Base-by-base conservation (phyloP, 257 asterid genomes). In the Solanum sparsipilum region DNA sequence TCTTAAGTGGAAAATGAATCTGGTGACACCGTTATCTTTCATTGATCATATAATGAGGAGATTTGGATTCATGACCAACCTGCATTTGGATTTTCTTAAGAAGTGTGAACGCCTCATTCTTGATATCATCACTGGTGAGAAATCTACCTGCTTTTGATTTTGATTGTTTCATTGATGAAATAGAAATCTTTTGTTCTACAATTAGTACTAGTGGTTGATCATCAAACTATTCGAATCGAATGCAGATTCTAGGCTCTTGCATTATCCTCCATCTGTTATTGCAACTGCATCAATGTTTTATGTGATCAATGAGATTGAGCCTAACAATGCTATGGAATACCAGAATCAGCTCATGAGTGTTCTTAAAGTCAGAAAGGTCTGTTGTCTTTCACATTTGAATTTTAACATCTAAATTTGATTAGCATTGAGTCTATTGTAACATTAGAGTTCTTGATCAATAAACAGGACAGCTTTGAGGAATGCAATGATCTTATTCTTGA, bases 41-140 rank as follows among this genome's bases (percentile, higher is more conserved):
- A 71, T 96, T 89, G 99, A 97, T 92, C 98, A 97, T 92, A 89
- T 92, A 88, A 91, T 90, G 13, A 95, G 99, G 92, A 94, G 99
- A 91, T 92, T 94, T 83, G 95, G 88, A 79, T 91, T 93, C 87
- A 86, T 88, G 85, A 87, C 71, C 86, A 91, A 92, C 83, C 92
- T 90, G 83, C 94, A 93, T 88, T 92, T 92, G 92, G 98, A 94
- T 27, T 93, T 97, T 89, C 90, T 93, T 65, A 89, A 88, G 90
- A 90, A 92, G 68, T 97, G 98, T 88, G 96, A 91, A 88, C 88
- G 87, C 86, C 83, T 96, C 20, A 88, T 94, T 87, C 95, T 97
- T 91, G 92, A 91, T 36, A 71, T 94, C 21, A 89, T 96, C 84
- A 65, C 95, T 60, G 98, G 99, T 95, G 89, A 90, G 94, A 81